Base-by-base conservation (phyloP, 1,139 yeast species). In the Schizosaccharomyces versatilis region DNA sequence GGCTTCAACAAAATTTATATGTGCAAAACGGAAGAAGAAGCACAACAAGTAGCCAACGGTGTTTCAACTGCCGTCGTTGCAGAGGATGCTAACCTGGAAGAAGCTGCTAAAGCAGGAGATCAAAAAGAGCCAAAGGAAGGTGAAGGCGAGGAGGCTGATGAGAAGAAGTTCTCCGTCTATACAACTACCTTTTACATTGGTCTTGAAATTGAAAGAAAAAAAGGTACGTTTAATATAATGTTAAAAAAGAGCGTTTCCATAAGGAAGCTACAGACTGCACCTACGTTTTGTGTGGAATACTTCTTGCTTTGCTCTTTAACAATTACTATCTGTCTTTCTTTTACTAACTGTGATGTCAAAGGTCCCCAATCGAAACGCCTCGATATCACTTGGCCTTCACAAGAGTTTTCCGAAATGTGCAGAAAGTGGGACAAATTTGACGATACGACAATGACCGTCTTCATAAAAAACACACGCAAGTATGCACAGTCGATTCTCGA, bases 311-410 rank as follows among this genome's bases (percentile, higher is more conserved):
- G 32, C 32, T 24, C 32, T 24, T 24, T 10, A 38, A 24, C 32
- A 24, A 2, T 2, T 5, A 24, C 32, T 6, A 10, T 44, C 6
- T 10, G 6, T 10, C 12, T 17, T 44, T 14, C 5, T 44, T 19
- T 14, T 44, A 12, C 36, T 44, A 19, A 19, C 48, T 44, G 5
- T 17, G n/a, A 40, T 17, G 12, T 36, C 12, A 7, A 10, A n/a
- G 8, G 52, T 57, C 67, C 66, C 24, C 61, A 60, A n/a, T 61
- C 65, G 48, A 68, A 69, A 56, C 81, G 80, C 62, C 73, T 90
- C 59, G 96, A 90, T 65, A 82, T 90, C 54, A 95, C 85, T 62
- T 76, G 81, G 61, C 96, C 97, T 8, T 88, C 97, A 64, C 76
- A 85, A 17, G 98, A 90, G 59, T 90, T 88, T 65, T 84, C 75